Evolutionary conservation across 805 yeast genomes (phyloP).

Genomic region (Candida broadrunensis): DNA sequence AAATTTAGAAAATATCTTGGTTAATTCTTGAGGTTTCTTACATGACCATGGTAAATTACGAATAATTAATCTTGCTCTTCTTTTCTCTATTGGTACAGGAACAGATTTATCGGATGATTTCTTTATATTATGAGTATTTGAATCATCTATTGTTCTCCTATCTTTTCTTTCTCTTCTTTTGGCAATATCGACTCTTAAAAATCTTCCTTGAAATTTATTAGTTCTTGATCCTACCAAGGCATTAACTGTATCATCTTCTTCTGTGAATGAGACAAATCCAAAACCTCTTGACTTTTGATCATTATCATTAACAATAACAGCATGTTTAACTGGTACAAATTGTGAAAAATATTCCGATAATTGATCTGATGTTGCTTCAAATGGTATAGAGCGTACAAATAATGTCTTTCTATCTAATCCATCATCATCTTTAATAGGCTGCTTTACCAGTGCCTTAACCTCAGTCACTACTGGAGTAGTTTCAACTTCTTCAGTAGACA

Average conservation of each 20-base stretch:
- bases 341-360: conserved; percentile 84
- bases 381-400: conserved; percentile 84
- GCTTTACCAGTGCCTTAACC: too few relatives aligned
- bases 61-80: conserved; percentile 82
- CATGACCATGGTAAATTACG: conserved; percentile 97
- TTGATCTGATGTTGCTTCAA: conserved; percentile 75
- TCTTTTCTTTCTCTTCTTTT: conserved; percentile 82
- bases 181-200: conserved; percentile 81
- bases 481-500: too few relatives aligned
- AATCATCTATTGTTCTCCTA: conserved; percentile 4
- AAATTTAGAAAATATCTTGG: conserved; percentile 64
- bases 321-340: conserved; percentile 93
- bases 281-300: conserved; percentile 84
- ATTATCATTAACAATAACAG: conserved; percentile 80
- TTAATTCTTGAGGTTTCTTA: conserved; percentile 69
- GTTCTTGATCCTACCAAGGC: conserved; percentile 71
- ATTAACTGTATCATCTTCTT: conserved; percentile 76
- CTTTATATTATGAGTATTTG: conserved; percentile 2
- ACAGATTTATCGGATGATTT: background rate
- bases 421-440: conserved; percentile 18
- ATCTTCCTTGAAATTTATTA: conserved; percentile 60
- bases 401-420: conserved; percentile 60
- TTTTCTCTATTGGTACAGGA: conserved; percentile 54
- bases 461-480: too few relatives aligned
- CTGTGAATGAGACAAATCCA: conserved; percentile 89